Evolutionary conservation across 148 eudicot genomes (phyloP).

Genomic region (Vaccinium macrocarpon): DNA sequence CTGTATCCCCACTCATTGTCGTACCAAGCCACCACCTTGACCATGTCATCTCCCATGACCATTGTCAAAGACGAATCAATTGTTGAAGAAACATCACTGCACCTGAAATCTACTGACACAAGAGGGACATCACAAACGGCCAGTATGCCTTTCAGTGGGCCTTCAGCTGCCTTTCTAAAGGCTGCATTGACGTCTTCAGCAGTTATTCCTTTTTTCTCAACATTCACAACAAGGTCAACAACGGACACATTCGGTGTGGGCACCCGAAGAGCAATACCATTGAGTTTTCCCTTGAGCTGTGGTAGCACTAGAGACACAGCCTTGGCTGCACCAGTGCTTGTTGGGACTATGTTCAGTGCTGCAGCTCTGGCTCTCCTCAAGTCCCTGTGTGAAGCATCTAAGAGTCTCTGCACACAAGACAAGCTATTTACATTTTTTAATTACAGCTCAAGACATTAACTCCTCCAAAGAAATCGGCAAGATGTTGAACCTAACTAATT

Average conservation of each 20-base stretch:
- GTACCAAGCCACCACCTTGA: constrained; percentile 99
- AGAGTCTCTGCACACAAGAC: constrained; percentile 56
- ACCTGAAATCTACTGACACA: constrained; percentile 90
- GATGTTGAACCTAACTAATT: neutral
- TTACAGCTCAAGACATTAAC: neutral
- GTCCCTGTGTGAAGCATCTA: constrained; percentile 98
- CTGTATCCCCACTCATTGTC: constrained; percentile 99
- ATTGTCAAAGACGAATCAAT: constrained; percentile 89
- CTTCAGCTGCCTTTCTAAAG: constrained; percentile 91
- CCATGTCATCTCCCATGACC: constrained; percentile 99
- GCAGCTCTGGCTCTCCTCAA: constrained; percentile 97
- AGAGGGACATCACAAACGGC: constrained; percentile 88
- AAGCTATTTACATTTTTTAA: neutral
- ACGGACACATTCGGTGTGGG: constrained; percentile 98
- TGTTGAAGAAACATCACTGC: constrained; percentile 83
- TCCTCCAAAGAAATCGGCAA: neutral
- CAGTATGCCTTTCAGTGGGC: constrained; percentile 83
- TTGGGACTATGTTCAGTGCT: constrained; percentile 96
- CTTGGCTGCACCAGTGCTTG: constrained; percentile 99
- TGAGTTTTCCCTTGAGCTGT: constrained; percentile 97
- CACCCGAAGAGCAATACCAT: constrained; percentile 93
- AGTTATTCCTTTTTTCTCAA: constrained; percentile 72
- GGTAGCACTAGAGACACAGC: constrained; percentile 94
- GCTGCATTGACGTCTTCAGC: constrained; percentile 94
- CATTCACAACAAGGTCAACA: constrained; percentile 87